Evolutionary conservation across 2,329 filamentous ascomycete species (phyloP), one percentile per base, ranked within the genome.

Genomic region (Monosporascus ibericus): DNA sequence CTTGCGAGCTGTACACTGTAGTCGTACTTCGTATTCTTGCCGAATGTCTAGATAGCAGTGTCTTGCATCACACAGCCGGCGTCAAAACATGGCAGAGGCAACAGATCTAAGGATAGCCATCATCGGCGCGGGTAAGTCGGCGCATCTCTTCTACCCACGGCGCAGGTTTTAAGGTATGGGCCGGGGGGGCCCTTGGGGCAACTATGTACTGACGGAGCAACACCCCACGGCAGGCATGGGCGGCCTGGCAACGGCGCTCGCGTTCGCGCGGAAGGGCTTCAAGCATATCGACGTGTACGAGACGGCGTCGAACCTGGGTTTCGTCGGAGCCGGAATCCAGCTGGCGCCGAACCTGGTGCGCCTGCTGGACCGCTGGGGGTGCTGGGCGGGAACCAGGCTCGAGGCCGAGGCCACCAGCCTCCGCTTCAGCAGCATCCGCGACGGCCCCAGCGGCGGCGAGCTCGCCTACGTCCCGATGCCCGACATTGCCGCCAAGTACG

Each of bases 271-370:
- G 70, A 83, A 85, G 61, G 89, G 88, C 7, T 92, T 92, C 70
- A 81, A 76, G 58, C 74, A 87, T 52, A 85, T 92, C 62, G 76
- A 86, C 51, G 81, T 92, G 48, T 92, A 84, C 66, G 89, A 92
- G 66, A 80, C 78, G 37, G 88, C 88, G 0, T 81, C 85, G 5
- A 80, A 83, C 58, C 77, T 92, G 4, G 88, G 88, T 5, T 92
- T 92, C 61, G 88, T 92, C 1, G 90, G 90, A 24, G 90, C 90
- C 1, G 90, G 90, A 5, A 92, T 94, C 58, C 90, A 95, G 66
- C 76, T 92, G 53, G 87, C 89, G 0, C 89, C 89, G 0, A 95
- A 94, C 59, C 87, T 92, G 79, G 84, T 85, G 3, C 80, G 87
- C 2, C 87, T 94, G 8, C 76, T 94, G 14, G 85, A 90, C 63